phyloP scores from a whole-genome alignment of 495 filamentous ascomycete genomes.

The Darksidea phi region DNA sequence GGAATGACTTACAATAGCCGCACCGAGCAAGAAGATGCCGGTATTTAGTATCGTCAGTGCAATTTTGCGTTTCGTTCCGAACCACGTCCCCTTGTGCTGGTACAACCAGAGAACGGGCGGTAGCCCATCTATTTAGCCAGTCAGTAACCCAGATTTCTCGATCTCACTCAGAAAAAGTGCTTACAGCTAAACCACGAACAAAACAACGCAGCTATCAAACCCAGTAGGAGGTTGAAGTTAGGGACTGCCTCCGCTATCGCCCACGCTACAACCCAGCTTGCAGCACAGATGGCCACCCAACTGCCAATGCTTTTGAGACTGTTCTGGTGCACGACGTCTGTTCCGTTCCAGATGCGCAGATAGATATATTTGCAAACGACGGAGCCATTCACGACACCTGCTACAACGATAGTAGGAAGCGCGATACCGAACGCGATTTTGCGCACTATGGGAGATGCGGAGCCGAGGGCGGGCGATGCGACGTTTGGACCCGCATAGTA shows the following conservation, averaged over 20 bases:
- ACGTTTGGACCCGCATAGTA: constrained; percentile 69
- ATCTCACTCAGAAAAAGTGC: background rate
- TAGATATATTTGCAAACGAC: constrained; percentile 40
- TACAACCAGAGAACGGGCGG: constrained; percentile 27
- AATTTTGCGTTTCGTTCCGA: constrained; percentile 8
- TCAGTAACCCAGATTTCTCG: background rate
- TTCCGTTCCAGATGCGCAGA: constrained; percentile 24
- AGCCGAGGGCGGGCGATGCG: constrained; percentile 65
- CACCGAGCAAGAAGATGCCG: constrained; percentile 18
- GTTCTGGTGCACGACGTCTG: constrained; percentile 31
- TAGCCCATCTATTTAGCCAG: constrained; percentile 9
- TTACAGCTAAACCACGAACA: constrained; percentile 35
- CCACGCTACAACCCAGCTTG: constrained; percentile 36
- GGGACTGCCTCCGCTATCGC: constrained; percentile 41
- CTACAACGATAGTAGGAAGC: constrained; percentile 68
- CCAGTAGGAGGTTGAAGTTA: constrained; percentile 38
- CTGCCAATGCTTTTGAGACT: constrained; percentile 26
- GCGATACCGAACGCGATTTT: constrained; percentile 80
- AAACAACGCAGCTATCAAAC: constrained; percentile 38
- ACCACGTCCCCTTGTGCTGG: constrained; percentile 16
- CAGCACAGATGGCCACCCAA: constrained; percentile 37
- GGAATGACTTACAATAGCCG: constrained; percentile 24
- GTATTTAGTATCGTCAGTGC: constrained; percentile 13
- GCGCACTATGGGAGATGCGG: constrained; percentile 58
- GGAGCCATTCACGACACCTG: constrained; percentile 70